Evolutionary conservation across 108 stramenopile genomes (phyloP).

Genomic region (Pinguiococcus pyrenoidosus): DNA sequence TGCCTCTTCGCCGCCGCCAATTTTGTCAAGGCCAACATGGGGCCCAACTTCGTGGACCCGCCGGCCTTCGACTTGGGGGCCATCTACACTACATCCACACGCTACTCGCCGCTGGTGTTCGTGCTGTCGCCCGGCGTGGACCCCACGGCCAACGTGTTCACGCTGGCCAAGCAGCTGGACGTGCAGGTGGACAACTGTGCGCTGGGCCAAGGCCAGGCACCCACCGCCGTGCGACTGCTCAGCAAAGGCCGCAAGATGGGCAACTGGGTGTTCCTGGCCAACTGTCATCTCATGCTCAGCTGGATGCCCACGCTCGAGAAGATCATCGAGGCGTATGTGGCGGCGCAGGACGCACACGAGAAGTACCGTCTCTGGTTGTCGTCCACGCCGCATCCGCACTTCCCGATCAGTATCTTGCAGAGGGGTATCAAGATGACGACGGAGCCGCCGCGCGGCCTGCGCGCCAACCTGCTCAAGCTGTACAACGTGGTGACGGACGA

Average conservation of each 20-base stretch:
- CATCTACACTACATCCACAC: slow-evolving; percentile 18
- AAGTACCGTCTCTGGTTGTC: slow-evolving; percentile 49
- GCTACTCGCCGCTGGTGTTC: slow-evolving; percentile 39
- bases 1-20: slow-evolving; percentile 35
- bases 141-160: slow-evolving; percentile 37
- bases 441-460: slow-evolving; percentile 46
- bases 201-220: slow-evolving; percentile 51
- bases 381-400: slow-evolving; percentile 41
- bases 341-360: slow-evolving; percentile 10
- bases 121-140: slow-evolving; percentile 54
- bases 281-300: slow-evolving; percentile 48
- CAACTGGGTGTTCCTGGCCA: slow-evolving; percentile 48
- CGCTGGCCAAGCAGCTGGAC: slow-evolving; percentile 7
- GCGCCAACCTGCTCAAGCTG: slow-evolving; percentile 41
- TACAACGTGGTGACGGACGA: slow-evolving; percentile 48
- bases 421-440: slow-evolving; percentile 52
- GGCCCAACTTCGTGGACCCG: slow-evolving; percentile 39
- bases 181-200: slow-evolving; percentile 32
- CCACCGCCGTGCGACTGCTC: slow-evolving; percentile 34
- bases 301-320: slow-evolving; percentile 56
- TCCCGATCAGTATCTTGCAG: slow-evolving; percentile 49
- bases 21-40: slow-evolving; percentile 40
- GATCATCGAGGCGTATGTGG: slow-evolving; percentile 16
- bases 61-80: slow-evolving; percentile 38
- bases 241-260: slow-evolving; percentile 27